Evolutionary conservation across 495 filamentous ascomycete species (phyloP).

Genomic region (Evernia prunastri): DNA sequence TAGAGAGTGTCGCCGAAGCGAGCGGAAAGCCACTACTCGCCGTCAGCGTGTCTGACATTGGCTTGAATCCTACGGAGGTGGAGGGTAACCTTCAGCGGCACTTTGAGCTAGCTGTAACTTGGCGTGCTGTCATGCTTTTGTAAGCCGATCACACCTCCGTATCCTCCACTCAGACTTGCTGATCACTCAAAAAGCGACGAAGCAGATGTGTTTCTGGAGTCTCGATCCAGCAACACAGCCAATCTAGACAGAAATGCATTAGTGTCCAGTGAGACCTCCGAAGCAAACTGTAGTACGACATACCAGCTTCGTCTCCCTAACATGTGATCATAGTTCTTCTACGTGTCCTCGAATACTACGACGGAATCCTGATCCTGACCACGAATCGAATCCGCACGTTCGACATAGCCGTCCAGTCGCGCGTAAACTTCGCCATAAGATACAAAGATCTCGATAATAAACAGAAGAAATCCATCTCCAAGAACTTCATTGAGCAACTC

Average conservation of each 20-base stretch:
- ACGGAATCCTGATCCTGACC: conserved; percentile 44
- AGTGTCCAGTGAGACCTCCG: conserved; percentile 19
- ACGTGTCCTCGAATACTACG: conserved; percentile 15
- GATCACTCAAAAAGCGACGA: conserved; percentile 18
- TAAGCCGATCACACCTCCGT: conserved; percentile 10
- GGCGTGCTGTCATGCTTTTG: conserved; percentile 28
- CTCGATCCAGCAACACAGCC: background rate
- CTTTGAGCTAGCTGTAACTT: conserved; percentile 26
- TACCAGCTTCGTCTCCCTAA: background rate
- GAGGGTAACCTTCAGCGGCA: conserved; percentile 27
- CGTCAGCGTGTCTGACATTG: conserved; percentile 28
- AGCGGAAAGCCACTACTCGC: conserved; percentile 27
- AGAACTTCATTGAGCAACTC: conserved; percentile 22
- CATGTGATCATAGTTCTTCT: conserved; percentile 7
- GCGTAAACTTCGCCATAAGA: conserved; percentile 36
- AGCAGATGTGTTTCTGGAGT: conserved; percentile 25
- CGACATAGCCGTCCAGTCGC: conserved; percentile 43
- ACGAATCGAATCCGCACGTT: conserved; percentile 41
- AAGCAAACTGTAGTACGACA: background rate
- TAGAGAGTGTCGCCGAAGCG: conserved; percentile 28
- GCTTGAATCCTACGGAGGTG: conserved; percentile 22
- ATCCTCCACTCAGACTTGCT: background rate
- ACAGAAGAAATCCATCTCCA: conserved; percentile 26
- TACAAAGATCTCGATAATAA: conserved; percentile 23
- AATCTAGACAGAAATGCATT: conserved; percentile 20